Evolutionary conservation across 305 asterid genomes (phyloP).

Genomic region (Stenogyne calaminthoides): DNA sequence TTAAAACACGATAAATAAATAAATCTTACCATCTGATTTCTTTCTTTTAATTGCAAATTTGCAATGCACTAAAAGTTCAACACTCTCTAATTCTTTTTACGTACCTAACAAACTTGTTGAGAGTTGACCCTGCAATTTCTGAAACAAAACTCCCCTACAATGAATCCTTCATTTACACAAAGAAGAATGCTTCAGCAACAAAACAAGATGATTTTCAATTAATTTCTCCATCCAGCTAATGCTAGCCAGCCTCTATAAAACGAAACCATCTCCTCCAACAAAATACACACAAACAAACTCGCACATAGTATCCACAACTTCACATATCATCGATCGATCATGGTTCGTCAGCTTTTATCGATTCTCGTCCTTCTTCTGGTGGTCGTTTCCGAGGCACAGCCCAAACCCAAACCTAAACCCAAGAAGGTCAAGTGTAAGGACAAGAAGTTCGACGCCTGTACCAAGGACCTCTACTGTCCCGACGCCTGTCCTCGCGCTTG

Average conservation of each 20-base stretch:
- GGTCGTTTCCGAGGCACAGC: constrained; percentile 39
- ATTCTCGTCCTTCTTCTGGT: constrained; percentile 37
- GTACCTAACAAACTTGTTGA: constrained; percentile 20
- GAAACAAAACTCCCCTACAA: neutral
- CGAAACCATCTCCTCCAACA: neutral
- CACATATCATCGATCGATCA: constrained; percentile 12
- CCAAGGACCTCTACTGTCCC: constrained; percentile 47
- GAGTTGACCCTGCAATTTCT: constrained; percentile 29
- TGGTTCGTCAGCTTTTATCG: constrained; percentile 41
- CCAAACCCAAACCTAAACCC: constrained; percentile 23
- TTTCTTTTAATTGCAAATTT: constrained; percentile 2
- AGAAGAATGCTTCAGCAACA: constrained; percentile 30
- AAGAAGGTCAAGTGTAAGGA: constrained; percentile 53
- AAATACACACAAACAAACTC: neutral
- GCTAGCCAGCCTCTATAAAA: constrained; percentile 39
- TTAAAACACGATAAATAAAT: too few relatives aligned
- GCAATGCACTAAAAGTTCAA: constrained; percentile 26
- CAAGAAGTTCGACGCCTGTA: constrained; percentile 40
- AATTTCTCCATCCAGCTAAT: constrained; percentile 9
- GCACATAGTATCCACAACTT: neutral
- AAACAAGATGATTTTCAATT: neutral
- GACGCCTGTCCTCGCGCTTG: constrained; percentile 45
- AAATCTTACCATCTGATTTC: too few relatives aligned
- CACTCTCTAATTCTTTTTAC: neutral
- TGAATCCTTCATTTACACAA: constrained; percentile 3